Evolutionary conservation across 345 rosid species (phyloP), one percentile per base, ranked within the genome.

Genomic region (Eucalyptus cloeziana): DNA sequence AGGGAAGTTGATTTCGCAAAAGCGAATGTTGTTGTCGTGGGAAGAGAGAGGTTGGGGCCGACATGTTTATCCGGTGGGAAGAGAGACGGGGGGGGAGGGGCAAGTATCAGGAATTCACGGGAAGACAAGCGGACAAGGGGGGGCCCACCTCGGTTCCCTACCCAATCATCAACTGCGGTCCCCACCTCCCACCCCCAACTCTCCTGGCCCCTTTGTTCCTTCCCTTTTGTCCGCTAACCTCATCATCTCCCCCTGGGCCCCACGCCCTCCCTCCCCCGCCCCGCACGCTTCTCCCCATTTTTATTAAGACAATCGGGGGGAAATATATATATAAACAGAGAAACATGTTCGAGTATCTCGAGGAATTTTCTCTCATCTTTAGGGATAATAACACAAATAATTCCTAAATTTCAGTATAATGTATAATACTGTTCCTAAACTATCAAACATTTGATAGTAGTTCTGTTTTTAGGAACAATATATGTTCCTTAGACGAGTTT

Each of bases 101-200:
- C 62, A 56, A 22, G 6, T 24, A 40, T 76, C 83, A 76, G 83
- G 27, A 76, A 5, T 76, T 1, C 27, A 37, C 86, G 91, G 87
- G 88, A 76, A 19, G 96, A 91, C 95, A 94, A 88, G 88, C 81
- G 87, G 95, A 94, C 97, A 94, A 71, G 90, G 43, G 64, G 93
- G 64, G 94, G 49, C 90, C 96, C 92, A 88, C 31, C 16, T 25
- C 67, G 91, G 97, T 94, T 92, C 92, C 94, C 94, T 89, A 89
- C 94, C 94, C 89, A 91, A 92, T 94, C 94, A 94, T 93, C 94
- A 92, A 86, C 40, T 76, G 91, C 94, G 94, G 44, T 85, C 94
- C 94, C 90, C 88, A 5, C 87, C 93, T 86, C 91, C 85, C 50
- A 89, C 92, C 92, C 91, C 90, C 7, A 10, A 19, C 25, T 19